These are phyloP conservation scores for Erythrophleum fordii DNA, from an alignment of 306 rosid species.

Conservation along the genomic window DNA sequence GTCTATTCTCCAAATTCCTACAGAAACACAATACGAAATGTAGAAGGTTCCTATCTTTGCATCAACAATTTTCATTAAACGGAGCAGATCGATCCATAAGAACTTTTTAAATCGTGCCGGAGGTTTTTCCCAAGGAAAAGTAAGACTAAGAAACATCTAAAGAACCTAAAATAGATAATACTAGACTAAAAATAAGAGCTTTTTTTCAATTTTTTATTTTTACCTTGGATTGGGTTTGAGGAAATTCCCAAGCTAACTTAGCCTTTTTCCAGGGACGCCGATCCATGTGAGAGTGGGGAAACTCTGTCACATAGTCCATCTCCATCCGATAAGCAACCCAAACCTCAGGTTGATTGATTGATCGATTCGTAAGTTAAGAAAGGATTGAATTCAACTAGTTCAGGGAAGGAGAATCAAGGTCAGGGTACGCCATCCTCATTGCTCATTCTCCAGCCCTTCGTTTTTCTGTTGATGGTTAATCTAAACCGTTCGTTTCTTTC, in stretches of 20 bases:
- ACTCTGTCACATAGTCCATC: slow-evolving; percentile 52
- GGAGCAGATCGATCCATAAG: slow-evolving; percentile 26
- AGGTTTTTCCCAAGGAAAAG: background rate
- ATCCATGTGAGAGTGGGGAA: slow-evolving; percentile 54
- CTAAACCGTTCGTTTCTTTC: slow-evolving; percentile 27
- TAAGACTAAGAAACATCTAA: background rate
- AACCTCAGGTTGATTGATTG: slow-evolving; percentile 29
- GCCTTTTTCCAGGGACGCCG: slow-evolving; percentile 63
- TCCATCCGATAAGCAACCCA: slow-evolving; percentile 42
- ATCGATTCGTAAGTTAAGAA: background rate
- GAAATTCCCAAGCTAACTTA: slow-evolving; percentile 54
- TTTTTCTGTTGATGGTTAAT: slow-evolving; percentile 27
- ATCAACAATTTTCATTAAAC: background rate
- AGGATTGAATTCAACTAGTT: background rate
- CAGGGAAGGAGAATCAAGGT: slow-evolving; percentile 26
- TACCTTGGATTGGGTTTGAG: slow-evolving; percentile 57
- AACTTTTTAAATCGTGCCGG: background rate
- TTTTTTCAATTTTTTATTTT: background rate
- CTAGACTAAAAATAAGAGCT: background rate
- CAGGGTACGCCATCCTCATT: background rate
- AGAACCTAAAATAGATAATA: background rate
- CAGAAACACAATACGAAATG: background rate
- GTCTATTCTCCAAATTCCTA: slow-evolving; percentile 9
- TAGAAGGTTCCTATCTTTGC: background rate
- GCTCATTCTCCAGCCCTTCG: slow-evolving; percentile 37